Percentiles rank a stretch among this genome's conserved stretches.
Conservation (phyloP, 2,329 filamentous ascomycete genomes). For the Penicillium sp. region DNA sequence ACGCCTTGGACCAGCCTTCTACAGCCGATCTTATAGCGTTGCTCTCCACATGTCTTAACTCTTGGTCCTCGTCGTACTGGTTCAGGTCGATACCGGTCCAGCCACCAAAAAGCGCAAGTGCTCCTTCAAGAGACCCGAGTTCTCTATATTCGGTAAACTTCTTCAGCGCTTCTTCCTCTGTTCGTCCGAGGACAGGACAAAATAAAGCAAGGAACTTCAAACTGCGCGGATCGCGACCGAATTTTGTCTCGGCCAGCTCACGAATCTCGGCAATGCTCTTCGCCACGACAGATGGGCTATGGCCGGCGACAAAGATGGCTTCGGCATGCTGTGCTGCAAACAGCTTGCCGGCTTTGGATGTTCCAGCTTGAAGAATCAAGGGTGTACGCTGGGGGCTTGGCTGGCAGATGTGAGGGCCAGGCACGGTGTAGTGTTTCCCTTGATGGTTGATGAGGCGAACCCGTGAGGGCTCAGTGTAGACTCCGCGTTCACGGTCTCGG, state of each 20-base stretch:
- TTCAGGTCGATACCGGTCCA: slow-evolving; percentile 68
- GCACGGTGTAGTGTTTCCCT: slow-evolving; percentile 61
- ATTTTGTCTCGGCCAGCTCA: slow-evolving; percentile 48
- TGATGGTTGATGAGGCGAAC: slow-evolving; percentile 64
- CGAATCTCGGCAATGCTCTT: slow-evolving; percentile 63
- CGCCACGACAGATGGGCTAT: slow-evolving; percentile 58
- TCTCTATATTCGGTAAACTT: slow-evolving; percentile 61
- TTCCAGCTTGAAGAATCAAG: slow-evolving; percentile 66
- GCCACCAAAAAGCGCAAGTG: slow-evolving; percentile 66
- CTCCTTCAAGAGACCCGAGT: slow-evolving; percentile 63
- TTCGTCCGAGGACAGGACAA: slow-evolving; percentile 61
- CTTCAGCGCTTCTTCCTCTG: slow-evolving; percentile 61
- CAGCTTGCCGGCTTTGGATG: slow-evolving; percentile 60
- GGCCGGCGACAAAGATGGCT: slow-evolving; percentile 65
- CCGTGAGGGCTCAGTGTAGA: slow-evolving; percentile 57
- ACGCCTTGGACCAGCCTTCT: slow-evolving; percentile 50
- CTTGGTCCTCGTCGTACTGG: slow-evolving; percentile 60
- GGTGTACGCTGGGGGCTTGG: slow-evolving; percentile 66
- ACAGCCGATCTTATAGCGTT: slow-evolving; percentile 57
- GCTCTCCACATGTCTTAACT: slow-evolving; percentile 58
- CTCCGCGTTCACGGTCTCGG: slow-evolving; percentile 53
- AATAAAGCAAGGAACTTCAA: slow-evolving; percentile 68
- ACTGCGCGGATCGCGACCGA: slow-evolving; percentile 54
- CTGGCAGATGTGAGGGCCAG: slow-evolving; percentile 63
- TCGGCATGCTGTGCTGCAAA: slow-evolving; percentile 70